These are phyloP conservation scores for Crithidia bombi DNA, from an alignment of 208 protist genomes.

Conservation along the genomic window DNA sequence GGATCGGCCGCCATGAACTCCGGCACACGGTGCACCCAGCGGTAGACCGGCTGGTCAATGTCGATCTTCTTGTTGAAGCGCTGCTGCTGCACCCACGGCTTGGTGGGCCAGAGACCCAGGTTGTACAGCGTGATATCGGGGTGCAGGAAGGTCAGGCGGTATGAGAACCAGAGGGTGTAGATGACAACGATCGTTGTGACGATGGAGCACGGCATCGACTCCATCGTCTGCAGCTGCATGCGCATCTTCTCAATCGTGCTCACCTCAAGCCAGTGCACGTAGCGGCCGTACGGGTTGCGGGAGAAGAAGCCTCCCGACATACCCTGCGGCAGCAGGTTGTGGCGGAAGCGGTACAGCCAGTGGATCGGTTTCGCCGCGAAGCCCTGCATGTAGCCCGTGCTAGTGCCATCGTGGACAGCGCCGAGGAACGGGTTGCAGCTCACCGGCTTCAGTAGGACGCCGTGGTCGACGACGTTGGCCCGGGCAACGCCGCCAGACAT, in stretches of 20 bases:
- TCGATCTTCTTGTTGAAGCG: constrained; percentile 90
- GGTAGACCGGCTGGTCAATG: constrained; percentile 79
- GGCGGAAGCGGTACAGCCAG: constrained; percentile 89
- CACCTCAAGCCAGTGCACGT: constrained; percentile 90
- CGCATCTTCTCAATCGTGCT: constrained; percentile 87
- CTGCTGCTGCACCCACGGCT: constrained; percentile 84
- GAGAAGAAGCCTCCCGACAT: constrained; percentile 76
- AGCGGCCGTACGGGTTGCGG: constrained; percentile 81
- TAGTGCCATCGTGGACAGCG: constrained; percentile 73
- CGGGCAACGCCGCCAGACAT: constrained; percentile 66
- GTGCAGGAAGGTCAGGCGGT: constrained; percentile 80
- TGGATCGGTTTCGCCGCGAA: constrained; percentile 67
- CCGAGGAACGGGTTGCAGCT: constrained; percentile 74
- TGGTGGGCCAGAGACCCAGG: constrained; percentile 76
- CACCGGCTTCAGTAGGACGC: constrained; percentile 77
- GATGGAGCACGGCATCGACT: constrained; percentile 65
- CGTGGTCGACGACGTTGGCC: constrained; percentile 76
- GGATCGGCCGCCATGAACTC: constrained; percentile 71
- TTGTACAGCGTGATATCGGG: constrained; percentile 90
- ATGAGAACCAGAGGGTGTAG: constrained; percentile 75
- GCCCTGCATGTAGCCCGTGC: constrained; percentile 77
- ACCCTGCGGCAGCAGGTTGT: constrained; percentile 75
- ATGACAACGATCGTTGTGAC: constrained; percentile 46
- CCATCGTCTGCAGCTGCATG: constrained; percentile 55
- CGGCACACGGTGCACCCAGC: constrained; percentile 82